These are phyloP conservation scores for Kwoniella shivajii DNA, from an alignment of 1,284 basidiomycete species.

Conservation along the genomic window DNA sequence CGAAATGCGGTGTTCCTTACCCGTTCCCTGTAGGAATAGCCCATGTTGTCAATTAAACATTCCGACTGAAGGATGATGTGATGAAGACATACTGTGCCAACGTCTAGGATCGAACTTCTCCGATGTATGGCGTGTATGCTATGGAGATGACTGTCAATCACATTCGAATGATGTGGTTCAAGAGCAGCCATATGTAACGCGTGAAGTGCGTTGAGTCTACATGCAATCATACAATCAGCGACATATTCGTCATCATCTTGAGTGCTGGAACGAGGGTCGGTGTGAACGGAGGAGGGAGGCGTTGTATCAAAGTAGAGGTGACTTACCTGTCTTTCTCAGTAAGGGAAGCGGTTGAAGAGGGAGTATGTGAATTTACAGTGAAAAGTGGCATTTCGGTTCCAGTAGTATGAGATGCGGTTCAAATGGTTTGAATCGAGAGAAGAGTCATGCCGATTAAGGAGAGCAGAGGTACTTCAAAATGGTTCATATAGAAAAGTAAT, in stretches of 20 bases:
- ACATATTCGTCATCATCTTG: too few relatives aligned
- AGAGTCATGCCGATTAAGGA: not conserved
- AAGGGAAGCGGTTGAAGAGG: not conserved
- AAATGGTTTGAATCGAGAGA: too few relatives aligned
- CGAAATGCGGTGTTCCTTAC: too few relatives aligned
- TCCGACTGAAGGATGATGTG: not conserved
- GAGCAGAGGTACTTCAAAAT: not conserved
- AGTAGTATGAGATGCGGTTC: not conserved
- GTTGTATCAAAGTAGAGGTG: too few relatives aligned
- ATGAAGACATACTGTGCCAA: conserved; percentile 40
- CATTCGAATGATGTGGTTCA: conserved; percentile 30
- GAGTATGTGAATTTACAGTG: not conserved
- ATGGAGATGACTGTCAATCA: conserved; percentile 31
- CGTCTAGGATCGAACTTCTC: conserved; percentile 41
- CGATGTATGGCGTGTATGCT: conserved; percentile 35
- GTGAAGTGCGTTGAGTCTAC: conserved; percentile 32
- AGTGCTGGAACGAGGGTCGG: not conserved
- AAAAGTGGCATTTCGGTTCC: not conserved
- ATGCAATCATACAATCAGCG: not conserved
- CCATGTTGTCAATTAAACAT: not conserved
- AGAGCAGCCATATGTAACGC: conserved; percentile 29
- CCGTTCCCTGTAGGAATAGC: conserved; percentile 27
- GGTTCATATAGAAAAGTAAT: too few relatives aligned
- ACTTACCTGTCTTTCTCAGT: not conserved
- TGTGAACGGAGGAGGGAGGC: not conserved